Evolutionary conservation across 306 rosid genomes (phyloP).

Genomic region (Ormosia semicastrata): DNA sequence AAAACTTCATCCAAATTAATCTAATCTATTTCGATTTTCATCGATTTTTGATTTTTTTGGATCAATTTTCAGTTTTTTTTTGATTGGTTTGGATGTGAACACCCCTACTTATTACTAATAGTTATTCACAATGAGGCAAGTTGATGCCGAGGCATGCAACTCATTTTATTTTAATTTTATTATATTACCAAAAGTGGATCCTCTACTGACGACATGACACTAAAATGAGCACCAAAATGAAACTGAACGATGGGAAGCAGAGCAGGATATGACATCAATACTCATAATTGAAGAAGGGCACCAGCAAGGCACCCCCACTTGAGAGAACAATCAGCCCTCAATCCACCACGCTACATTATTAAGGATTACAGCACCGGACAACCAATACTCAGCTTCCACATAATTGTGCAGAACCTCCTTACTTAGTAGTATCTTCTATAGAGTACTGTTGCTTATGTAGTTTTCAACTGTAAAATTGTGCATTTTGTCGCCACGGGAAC

Average conservation of each 20-base stretch:
- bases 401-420: constrained; percentile 22
- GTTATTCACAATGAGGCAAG: constrained; percentile 8
- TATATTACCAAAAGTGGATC: constrained; percentile 37
- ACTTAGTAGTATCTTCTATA: neutral
- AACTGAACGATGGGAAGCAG: constrained; percentile 10
- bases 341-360: constrained; percentile 33
- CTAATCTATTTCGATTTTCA: no score
- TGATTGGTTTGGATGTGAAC: no score
- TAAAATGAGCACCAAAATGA: constrained; percentile 41
- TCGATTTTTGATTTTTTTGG: no score
- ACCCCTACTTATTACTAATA: neutral
- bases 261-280: constrained; percentile 55
- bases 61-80: no score
- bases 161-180: neutral
- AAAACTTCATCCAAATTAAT: no score
- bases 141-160: constrained; percentile 23
- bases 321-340: constrained; percentile 31
- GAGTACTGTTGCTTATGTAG: no score
- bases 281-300: constrained; percentile 30
- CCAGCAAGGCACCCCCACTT: constrained; percentile 39
- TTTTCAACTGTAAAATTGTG: no score
- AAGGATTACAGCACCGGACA: neutral
- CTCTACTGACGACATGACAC: constrained; percentile 46
- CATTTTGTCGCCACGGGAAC: no score
- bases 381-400: constrained; percentile 16